These are phyloP conservation scores for Acacia melanoxylon DNA, from an alignment of 306 rosid genomes.

Conservation along the genomic window DNA sequence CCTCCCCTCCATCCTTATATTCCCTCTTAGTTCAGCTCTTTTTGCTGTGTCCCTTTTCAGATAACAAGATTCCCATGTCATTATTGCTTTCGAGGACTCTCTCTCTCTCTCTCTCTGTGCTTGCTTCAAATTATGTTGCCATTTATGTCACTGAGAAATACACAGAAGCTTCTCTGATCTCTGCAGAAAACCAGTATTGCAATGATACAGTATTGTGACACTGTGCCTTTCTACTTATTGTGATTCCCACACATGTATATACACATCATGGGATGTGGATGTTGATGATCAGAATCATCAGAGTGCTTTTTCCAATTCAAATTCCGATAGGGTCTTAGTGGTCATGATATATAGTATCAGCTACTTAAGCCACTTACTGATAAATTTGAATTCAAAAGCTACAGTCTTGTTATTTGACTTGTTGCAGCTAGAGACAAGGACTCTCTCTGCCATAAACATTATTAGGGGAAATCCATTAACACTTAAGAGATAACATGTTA, in stretches of 20 bases:
- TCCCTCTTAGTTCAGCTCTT: conserved; percentile 54
- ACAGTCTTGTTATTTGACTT: neutral
- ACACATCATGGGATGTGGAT: neutral
- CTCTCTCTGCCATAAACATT: conserved; percentile 13
- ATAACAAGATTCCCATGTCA: conserved; percentile 50
- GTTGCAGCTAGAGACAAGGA: neutral
- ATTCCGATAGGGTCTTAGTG: conserved; percentile 9
- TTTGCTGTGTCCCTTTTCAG: conserved; percentile 54
- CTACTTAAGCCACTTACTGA: conserved; percentile 13
- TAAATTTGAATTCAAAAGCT: conserved; percentile 27
- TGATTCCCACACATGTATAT: conserved; percentile 16
- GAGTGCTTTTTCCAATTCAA: conserved; percentile 12
- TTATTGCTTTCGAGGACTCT: conserved; percentile 12
- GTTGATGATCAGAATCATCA: neutral
- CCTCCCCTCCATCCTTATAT: conserved; percentile 38
- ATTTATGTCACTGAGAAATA: conserved; percentile 6
- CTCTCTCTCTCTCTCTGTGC: neutral
- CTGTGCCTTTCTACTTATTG: conserved; percentile 17
- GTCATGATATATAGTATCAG: neutral
- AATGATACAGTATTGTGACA: conserved; percentile 8
- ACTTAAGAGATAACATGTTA: neutral
- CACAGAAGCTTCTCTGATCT: conserved; percentile 27
- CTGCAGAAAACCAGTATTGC: conserved; percentile 12
- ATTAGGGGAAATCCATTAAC: neutral
- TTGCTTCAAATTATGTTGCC: conserved; percentile 18